phyloP scores from a whole-genome alignment of 495 filamentous ascomycete species.

The Annulohypoxylon bovei region DNA sequence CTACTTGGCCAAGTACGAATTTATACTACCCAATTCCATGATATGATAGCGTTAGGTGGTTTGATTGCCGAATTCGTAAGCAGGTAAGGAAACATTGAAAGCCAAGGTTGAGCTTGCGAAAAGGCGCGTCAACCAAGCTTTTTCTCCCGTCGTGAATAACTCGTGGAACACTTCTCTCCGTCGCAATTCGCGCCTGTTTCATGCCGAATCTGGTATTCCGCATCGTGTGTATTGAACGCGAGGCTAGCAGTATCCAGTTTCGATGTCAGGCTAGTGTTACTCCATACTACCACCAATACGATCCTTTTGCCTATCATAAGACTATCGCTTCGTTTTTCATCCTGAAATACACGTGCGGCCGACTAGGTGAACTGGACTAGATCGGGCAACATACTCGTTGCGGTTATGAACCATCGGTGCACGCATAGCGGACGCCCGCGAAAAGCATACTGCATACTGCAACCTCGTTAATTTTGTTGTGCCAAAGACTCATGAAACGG shows the following conservation, averaged over 20 bases:
- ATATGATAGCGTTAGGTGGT: background rate
- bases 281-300: background rate
- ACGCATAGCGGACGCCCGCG: background rate
- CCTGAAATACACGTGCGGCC: background rate
- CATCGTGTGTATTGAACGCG: slow-evolving; percentile 1
- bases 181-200: slow-evolving; percentile 14
- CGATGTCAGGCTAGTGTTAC: slow-evolving; percentile 22
- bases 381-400: slow-evolving; percentile 17
- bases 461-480: slow-evolving; percentile 34
- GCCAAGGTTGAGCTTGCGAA: slow-evolving; percentile 14
- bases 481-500: slow-evolving; percentile 32
- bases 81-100: background rate
- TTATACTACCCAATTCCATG: slow-evolving; percentile 7
- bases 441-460: slow-evolving; percentile 14
- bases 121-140: slow-evolving; percentile 24
- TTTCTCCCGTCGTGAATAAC: slow-evolving; percentile 3
- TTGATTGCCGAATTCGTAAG: slow-evolving; percentile 2
- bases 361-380: background rate
- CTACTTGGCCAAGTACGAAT: slow-evolving; percentile 5
- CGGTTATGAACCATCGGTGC: slow-evolving; percentile 15
- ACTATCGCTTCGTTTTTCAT: slow-evolving; percentile 4
- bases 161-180: slow-evolving; percentile 6
- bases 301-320: background rate
- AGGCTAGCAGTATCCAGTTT: slow-evolving; percentile 18
- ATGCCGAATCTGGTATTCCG: slow-evolving; percentile 1